Conservation (phyloP, 1,284 basidiomycete genomes). For the Cerrena zonata region DNA sequence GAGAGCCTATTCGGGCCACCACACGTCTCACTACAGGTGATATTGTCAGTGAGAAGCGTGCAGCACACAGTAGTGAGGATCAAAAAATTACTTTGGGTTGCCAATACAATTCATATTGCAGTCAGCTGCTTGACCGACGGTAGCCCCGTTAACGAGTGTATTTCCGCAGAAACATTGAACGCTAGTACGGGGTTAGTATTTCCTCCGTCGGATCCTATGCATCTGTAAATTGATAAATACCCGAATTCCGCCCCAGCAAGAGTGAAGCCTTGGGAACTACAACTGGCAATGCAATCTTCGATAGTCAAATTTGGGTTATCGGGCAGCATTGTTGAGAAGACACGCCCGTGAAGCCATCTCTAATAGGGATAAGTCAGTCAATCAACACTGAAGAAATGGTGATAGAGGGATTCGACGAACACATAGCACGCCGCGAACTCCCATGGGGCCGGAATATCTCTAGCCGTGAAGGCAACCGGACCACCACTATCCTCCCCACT, state of each 20-base stretch:
- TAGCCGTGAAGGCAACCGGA: too few relatives aligned
- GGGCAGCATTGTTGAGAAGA: constrained; percentile 28
- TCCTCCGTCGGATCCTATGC: too few relatives aligned
- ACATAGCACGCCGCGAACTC: too few relatives aligned
- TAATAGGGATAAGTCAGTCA: too few relatives aligned
- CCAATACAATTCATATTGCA: constrained; percentile 68
- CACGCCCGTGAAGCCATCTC: constrained; percentile 35
- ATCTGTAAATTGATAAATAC: too few relatives aligned
- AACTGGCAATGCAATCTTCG: constrained; percentile 33
- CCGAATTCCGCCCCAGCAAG: constrained; percentile 44
- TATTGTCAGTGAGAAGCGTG: background rate
- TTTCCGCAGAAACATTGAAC: constrained; percentile 62
- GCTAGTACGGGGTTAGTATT: background rate
- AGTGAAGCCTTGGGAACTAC: constrained; percentile 30
- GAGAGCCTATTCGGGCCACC: constrained; percentile 67
- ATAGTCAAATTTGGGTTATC: constrained; percentile 34
- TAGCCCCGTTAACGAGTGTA: constrained; percentile 52
- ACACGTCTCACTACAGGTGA: constrained; percentile 50
- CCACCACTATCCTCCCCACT: too few relatives aligned
- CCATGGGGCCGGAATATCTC: too few relatives aligned
- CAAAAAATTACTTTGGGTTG: constrained; percentile 52
- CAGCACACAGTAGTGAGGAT: constrained; percentile 1
- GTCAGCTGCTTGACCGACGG: constrained; percentile 38
- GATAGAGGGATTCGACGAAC: too few relatives aligned
- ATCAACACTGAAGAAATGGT: too few relatives aligned